These are phyloP conservation scores for Calonectria pauciramosa DNA, from an alignment of 2,329 filamentous ascomycete species.

Conservation along the genomic window DNA sequence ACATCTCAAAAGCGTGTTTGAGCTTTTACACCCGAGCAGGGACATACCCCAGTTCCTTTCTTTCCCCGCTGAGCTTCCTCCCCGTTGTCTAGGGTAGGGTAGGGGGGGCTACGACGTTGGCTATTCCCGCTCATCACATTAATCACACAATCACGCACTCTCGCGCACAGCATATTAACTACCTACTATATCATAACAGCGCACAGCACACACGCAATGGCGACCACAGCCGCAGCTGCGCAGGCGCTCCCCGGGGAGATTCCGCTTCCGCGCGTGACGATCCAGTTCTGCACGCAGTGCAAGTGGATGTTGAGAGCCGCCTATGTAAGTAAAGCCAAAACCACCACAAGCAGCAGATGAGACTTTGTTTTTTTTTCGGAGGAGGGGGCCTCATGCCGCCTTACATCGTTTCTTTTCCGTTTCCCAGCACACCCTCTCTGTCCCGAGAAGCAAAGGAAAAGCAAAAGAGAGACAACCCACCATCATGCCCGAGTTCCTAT, in stretches of 20 bases:
- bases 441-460: neutral
- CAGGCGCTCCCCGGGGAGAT: slow-evolving; percentile 26
- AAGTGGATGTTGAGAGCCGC: slow-evolving; percentile 91
- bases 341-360: neutral
- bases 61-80: neutral
- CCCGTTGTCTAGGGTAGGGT: neutral
- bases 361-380: neutral
- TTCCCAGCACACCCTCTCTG: neutral
- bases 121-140: neutral
- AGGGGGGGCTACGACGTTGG: neutral
- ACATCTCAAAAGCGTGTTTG: neutral
- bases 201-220: neutral
- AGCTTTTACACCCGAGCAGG: neutral
- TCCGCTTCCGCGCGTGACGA: slow-evolving; percentile 78
- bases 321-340: slow-evolving; percentile 71
- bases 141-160: too few relatives aligned
- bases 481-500: neutral
- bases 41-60: neutral
- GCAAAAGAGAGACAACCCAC: neutral
- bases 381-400: neutral
- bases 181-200: neutral
- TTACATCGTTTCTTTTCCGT: neutral
- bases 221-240: neutral
- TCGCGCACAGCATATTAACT: too few relatives aligned
- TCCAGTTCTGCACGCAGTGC: slow-evolving; percentile 94